phyloP scores from a whole-genome alignment of 768 basidiomycete species.

The Xerocomus brunneocitrinus region DNA sequence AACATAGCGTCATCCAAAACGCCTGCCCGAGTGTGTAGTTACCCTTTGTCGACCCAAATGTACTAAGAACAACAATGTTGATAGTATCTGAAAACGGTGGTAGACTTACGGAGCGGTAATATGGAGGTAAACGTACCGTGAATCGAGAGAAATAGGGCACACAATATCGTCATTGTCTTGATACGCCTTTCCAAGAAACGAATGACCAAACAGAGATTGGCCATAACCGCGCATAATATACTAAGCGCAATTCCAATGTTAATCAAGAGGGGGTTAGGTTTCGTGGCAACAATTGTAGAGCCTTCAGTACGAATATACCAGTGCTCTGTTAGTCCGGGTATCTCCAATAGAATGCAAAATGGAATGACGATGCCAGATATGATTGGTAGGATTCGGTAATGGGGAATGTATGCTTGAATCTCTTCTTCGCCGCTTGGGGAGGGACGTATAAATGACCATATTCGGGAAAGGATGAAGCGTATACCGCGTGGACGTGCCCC shows the following conservation, averaged over 20 bases:
- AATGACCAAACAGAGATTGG: constrained; percentile 61
- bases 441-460: constrained; percentile 12
- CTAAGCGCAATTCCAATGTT: constrained; percentile 61
- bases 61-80: constrained; percentile 53
- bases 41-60: constrained; percentile 61
- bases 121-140: constrained; percentile 51
- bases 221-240: constrained; percentile 60
- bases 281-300: constrained; percentile 39
- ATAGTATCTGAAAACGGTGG: constrained; percentile 50
- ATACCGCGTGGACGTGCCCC: neutral
- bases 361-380: constrained; percentile 65
- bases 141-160: constrained; percentile 58
- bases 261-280: constrained; percentile 53
- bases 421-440: constrained; percentile 21
- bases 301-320: constrained; percentile 62
- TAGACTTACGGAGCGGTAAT: neutral
- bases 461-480: constrained; percentile 3
- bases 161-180: constrained; percentile 56
- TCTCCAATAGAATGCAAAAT: constrained; percentile 77
- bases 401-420: constrained; percentile 41
- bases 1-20: constrained; percentile 77
- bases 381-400: constrained; percentile 62
- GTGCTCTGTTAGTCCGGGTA: constrained; percentile 71
- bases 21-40: constrained; percentile 67
- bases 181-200: constrained; percentile 72